Base-by-base conservation (phyloP, 108 stramenopile genomes). In the Fragilariopsis cylindrus region DNA sequence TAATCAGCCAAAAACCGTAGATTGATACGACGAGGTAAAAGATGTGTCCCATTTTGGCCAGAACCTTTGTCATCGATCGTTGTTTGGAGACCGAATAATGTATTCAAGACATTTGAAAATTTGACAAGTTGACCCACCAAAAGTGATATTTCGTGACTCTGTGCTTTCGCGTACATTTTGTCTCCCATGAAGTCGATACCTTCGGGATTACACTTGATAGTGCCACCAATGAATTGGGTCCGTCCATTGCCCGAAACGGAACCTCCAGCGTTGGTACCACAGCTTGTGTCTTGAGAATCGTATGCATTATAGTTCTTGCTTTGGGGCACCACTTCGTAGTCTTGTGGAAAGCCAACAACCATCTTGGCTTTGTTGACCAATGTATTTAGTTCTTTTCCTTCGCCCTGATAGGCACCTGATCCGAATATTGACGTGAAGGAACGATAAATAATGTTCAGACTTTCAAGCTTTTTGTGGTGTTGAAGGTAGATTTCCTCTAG, bases 401-500 rank as follows among this genome's bases (percentile, higher is more conserved):
- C 92, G 9, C 80, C 70, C 15, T 67, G 64, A 9, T 76, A 49
- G 12, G 80, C 77, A 5, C 87, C 90, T 8, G 70, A 64, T 43
- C 80, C 81, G 60, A 89, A 88, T 11, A 93, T 44, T 41, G 68
- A 82, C 0, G 85, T 80, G 15, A 82, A 85, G 44, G 80, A 49
- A 2, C 90, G 80, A 65, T 90, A 90, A 4, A 93, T 47, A 65
- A 92, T 76, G 57, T 84, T 87, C 68, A 85, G 72, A 40, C 76
- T 79, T 16, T 76, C 69, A 13, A 76, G 67, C n/a, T 82, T 83
- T 69, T 96, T 92, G 47, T 76, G 57, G 66, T 91, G 82, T 71
- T 96, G 92, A 54, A 86, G 70, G 64, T 84, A 82, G n/a, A 93
- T 82, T 69, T 96, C 95, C 68, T 96, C 95, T 44, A 96, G 70